Evolutionary conservation across 495 filamentous ascomycete genomes (phyloP).

Genomic region (Trichoderma gamsii): DNA sequence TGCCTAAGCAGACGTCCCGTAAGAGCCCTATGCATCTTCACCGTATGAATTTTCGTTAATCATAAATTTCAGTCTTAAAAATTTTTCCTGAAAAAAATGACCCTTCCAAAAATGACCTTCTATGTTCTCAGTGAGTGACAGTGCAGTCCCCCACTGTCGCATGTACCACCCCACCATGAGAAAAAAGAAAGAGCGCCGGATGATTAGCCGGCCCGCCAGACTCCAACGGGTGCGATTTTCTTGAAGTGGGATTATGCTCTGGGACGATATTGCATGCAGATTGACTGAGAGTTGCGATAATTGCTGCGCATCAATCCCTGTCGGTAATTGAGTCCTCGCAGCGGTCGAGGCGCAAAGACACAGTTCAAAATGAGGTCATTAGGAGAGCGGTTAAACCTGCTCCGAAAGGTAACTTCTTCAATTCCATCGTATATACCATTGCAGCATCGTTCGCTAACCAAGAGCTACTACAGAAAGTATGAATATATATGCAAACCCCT

Average conservation of each 20-base stretch:
- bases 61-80: neutral
- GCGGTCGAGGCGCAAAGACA: constrained; percentile 8
- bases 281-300: neutral
- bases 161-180: constrained; percentile 8
- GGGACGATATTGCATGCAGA: neutral
- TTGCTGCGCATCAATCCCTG: neutral
- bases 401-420: constrained; percentile 8
- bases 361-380: constrained; percentile 13
- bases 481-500: neutral
- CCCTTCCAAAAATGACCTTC: neutral
- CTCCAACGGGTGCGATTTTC: neutral
- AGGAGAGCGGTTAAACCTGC: constrained; percentile 16
- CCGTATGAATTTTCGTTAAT: neutral
- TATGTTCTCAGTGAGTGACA: neutral
- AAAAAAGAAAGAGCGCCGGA: neutral
- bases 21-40: constrained; percentile 23
- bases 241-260: neutral
- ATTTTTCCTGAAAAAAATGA: neutral
- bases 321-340: neutral
- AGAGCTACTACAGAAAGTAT: neutral
- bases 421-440: neutral
- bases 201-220: constrained; percentile 13
- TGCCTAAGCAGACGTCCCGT: constrained; percentile 36
- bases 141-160: constrained; percentile 1
- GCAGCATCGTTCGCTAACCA: neutral